Percentiles rank a stretch among this genome's conserved stretches.
These are phyloP conservation scores for Nakazawaea wyomingensis DNA, from an alignment of 805 yeast genomes.

Conservation along the genomic window DNA sequence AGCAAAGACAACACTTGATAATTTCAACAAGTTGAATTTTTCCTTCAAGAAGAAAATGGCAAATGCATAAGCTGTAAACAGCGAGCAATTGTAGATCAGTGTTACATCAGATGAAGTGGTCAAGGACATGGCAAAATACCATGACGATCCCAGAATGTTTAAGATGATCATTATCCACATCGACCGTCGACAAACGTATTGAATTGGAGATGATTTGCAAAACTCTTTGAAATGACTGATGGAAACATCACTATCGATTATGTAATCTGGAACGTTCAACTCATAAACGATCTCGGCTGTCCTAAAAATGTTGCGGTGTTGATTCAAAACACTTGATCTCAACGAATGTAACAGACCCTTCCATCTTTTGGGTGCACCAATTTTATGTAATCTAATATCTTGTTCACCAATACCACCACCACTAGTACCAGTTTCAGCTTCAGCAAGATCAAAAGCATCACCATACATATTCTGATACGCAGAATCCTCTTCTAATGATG, in stretches of 20 bases:
- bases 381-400: too few species aligned
- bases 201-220: conserved; percentile 38
- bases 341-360: conserved; percentile 27
- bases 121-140: conserved; percentile 80
- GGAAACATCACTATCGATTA: conserved; percentile 27
- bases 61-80: conserved; percentile 82
- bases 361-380: conserved; percentile 23
- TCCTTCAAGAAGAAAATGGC: conserved; percentile 74
- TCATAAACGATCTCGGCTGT: conserved; percentile 30
- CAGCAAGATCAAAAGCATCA: too few species aligned
- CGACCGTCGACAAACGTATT: conserved; percentile 39
- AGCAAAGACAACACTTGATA: conserved; percentile 65
- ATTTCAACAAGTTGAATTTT: conserved; percentile 55
- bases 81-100: conserved; percentile 86
- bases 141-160: conserved; percentile 72
- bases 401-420: too few species aligned
- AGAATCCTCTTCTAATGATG: too few species aligned
- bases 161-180: conserved; percentile 49
- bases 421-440: too few species aligned
- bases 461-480: too few species aligned
- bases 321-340: conserved; percentile 33
- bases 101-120: conserved; percentile 84
- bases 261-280: conserved; percentile 24
- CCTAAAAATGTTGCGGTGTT: conserved; percentile 36
- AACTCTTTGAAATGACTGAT: conserved; percentile 29